These are phyloP conservation scores for Psophocarpus tetragonolobus DNA, from an alignment of 306 rosid species.

Conservation along the genomic window DNA sequence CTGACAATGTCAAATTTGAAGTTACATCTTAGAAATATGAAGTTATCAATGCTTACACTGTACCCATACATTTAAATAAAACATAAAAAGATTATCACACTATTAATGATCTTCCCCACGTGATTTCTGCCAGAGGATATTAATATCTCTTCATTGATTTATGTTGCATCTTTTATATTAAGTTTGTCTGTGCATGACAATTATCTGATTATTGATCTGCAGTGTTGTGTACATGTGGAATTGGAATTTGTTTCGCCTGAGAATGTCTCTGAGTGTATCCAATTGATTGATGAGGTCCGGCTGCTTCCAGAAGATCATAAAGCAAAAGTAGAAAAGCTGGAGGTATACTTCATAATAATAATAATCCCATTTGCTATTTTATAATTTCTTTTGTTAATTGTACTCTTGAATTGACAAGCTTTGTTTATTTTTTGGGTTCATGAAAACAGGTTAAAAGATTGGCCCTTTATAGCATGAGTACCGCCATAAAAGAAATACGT, in stretches of 20 bases:
- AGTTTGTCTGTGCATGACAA: conserved; percentile 26
- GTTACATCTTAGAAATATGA: neutral
- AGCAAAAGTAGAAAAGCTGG: conserved; percentile 77
- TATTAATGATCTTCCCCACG: neutral
- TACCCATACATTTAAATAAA: neutral
- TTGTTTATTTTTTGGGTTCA: conserved; percentile 9
- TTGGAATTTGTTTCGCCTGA: conserved; percentile 90
- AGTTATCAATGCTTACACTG: neutral
- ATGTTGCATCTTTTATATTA: neutral
- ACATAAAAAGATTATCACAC: neutral
- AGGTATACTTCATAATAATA: conserved; percentile 51
- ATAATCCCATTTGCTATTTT: neutral
- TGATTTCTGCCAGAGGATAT: neutral
- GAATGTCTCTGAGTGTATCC: conserved; percentile 71
- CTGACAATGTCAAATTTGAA: neutral
- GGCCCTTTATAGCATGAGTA: conserved; percentile 68
- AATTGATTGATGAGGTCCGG: conserved; percentile 67
- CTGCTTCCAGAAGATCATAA: conserved; percentile 74
- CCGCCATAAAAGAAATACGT: conserved; percentile 77
- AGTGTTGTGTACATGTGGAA: conserved; percentile 90
- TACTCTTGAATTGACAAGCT: conserved; percentile 19
- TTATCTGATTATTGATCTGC: conserved; percentile 39
- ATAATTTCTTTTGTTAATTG: conserved; percentile 5
- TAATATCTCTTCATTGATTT: neutral
- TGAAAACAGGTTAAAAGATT: conserved; percentile 80